These are phyloP conservation scores for Geotrichum bryndzae DNA, from an alignment of 1,139 yeast genomes.

Conservation along the genomic window DNA sequence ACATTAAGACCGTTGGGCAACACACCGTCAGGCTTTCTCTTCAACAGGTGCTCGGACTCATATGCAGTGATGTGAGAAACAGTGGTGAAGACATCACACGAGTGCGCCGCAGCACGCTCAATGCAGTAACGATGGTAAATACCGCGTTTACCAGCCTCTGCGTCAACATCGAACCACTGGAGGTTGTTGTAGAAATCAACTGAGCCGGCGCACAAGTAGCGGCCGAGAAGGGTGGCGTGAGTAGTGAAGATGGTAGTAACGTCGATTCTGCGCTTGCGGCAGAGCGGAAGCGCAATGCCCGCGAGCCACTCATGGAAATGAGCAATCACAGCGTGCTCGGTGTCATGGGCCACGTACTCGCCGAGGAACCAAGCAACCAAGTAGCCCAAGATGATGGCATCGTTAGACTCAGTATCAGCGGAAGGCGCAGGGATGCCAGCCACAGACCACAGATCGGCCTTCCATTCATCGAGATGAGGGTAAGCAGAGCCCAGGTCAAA, in stretches of 20 bases:
- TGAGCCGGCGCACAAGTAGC: constrained; percentile 93
- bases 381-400: constrained; percentile 88
- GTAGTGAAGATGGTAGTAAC: constrained; percentile 95
- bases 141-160: constrained; percentile 96
- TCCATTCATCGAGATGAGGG: constrained; percentile 80
- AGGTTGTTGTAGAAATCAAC: constrained; percentile 93
- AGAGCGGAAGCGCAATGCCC: constrained; percentile 88
- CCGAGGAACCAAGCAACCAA: constrained; percentile 96
- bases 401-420: constrained; percentile 81
- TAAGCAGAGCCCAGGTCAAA: constrained; percentile 79
- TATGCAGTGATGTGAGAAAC: constrained; percentile 95
- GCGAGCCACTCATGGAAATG: constrained; percentile 99
- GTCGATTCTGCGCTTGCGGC: constrained; percentile 86
- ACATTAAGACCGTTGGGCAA: constrained; percentile 95
- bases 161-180: constrained; percentile 88
- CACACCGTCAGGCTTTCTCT: constrained; percentile 96
- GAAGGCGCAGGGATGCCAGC: constrained; percentile 94
- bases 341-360: constrained; percentile 76
- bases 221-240: constrained; percentile 91
- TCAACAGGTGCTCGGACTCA: constrained; percentile 87
- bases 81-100: constrained; percentile 95
- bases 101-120: constrained; percentile 93
- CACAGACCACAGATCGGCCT: constrained; percentile 81
- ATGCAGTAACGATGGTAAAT: constrained; percentile 95
- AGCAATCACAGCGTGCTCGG: constrained; percentile 80